Evolutionary conservation across 176 grass and related monocot genomes (phyloP), one percentile per base, ranked within the genome.

Genomic region (Eleusine indica): DNA sequence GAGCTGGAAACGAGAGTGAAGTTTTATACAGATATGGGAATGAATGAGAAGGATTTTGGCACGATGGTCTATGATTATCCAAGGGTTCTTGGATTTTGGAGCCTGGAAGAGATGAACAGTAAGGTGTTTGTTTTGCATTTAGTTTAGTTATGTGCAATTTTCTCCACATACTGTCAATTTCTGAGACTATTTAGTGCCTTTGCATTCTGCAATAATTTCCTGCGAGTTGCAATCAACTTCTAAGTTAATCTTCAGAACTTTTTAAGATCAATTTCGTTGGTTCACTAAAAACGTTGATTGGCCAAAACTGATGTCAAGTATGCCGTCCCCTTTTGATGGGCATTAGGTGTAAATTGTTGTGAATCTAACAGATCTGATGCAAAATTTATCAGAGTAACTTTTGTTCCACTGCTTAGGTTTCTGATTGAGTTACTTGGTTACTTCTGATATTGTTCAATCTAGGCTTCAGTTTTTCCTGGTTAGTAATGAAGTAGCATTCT

Each of bases 11-110:
- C 67, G 8, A 76, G 96, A 39, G 91, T 93, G 57, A 86, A 61
- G n/a, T 93, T 98, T 83, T 98, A 95, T 84, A 86, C 77, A 16
- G 85, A 93, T 57, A 93, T 95, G 93, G 96, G 91, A 38, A 93
- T 98, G 85, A 83, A 90, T n/a, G 83, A 90, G 75, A 88, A 88
- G 68, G 96, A 98, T 69, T 93, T 98, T 54, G 93, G 96, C 22
- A 95, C 96, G 3, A 98, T 98, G 93, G 91, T 95, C 57, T 95
- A 88, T 67, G 91, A 98, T 89, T 98, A 94, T 90, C 96, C 96
- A 52, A 98, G 76, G 80, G 93, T 60, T 63, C 83, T 98, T 75
- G 93, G 96, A 18, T 95, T 85, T 86, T 87, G 87, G 28, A 98
- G 96, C 78, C 74, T 94, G 40, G 85, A 98, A 88, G 96, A 98